These are phyloP conservation scores for Calonectria montana DNA, from an alignment of 2,329 filamentous ascomycete genomes.

Conservation along the genomic window DNA sequence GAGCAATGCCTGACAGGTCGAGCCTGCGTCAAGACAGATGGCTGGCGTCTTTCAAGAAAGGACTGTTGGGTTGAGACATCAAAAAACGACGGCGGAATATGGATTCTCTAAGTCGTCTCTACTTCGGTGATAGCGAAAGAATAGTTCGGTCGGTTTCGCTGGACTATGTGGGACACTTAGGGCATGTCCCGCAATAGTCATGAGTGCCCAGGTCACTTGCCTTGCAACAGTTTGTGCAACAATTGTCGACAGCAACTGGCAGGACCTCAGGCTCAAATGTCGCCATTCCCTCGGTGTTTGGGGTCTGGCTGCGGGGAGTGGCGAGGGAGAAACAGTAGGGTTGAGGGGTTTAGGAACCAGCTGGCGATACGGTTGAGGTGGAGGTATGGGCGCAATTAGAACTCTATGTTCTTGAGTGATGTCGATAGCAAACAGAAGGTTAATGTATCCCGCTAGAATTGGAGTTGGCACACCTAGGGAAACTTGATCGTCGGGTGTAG, in stretches of 20 bases:
- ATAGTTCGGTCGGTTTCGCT: not conserved
- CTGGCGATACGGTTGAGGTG: not conserved
- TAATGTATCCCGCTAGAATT: conserved; percentile 3
- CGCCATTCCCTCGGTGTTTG: conserved; percentile 30
- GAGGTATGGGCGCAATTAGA: not conserved
- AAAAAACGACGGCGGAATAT: not conserved
- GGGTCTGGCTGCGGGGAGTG: not conserved
- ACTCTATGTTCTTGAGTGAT: not conserved
- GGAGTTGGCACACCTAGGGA: not conserved
- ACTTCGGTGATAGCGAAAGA: not conserved
- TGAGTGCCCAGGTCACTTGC: conserved; percentile 47
- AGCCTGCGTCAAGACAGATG: conserved; percentile 5
- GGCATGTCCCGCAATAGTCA: conserved; percentile 48
- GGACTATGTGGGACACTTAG: conserved; percentile 39
- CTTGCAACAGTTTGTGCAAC: conserved; percentile 47
- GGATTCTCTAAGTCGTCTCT: not conserved
- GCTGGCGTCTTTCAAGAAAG: not conserved
- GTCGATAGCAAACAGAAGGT: not conserved
- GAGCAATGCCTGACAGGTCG: conserved; percentile 5
- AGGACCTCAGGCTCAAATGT: conserved; percentile 28
- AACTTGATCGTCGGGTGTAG: conserved; percentile 1
- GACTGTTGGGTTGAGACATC: not conserved
- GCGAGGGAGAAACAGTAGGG: not conserved
- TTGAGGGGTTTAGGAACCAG: not conserved
- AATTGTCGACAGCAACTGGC: conserved; percentile 36